A percentile compares a stretch with the other conserved stretches of the same genome.
Conservation (phyloP, 148 eudicot species). For the Vaccinium darrowii region DNA sequence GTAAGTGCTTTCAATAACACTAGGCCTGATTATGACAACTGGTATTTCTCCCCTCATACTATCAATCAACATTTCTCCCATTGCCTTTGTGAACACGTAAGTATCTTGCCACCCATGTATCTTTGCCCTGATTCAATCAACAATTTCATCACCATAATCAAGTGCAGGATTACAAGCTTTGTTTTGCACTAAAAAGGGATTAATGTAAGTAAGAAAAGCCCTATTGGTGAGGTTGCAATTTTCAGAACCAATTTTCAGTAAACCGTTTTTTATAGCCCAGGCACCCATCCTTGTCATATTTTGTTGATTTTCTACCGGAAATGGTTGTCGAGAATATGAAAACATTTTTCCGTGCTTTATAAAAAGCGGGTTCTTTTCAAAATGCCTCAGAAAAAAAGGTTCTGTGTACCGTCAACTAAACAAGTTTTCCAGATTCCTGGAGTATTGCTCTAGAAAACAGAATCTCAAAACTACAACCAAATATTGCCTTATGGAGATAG, state of each 20-base stretch:
- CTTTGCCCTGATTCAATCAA: slow-evolving; percentile 53
- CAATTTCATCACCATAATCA: neutral
- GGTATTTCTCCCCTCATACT: slow-evolving; percentile 79
- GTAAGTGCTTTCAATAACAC: slow-evolving; percentile 93
- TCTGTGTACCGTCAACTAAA: neutral
- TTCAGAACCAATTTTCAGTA: neutral
- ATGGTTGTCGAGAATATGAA: neutral
- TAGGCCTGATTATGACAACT: slow-evolving; percentile 84
- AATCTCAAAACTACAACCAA: neutral
- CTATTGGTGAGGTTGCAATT: neutral
- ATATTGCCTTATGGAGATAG: neutral
- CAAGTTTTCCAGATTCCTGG: neutral
- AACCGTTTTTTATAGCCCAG: neutral
- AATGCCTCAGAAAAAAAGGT: neutral
- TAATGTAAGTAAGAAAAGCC: neutral
- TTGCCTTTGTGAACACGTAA: slow-evolving; percentile 96
- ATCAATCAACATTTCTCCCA: slow-evolving; percentile 95
- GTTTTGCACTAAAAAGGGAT: neutral
- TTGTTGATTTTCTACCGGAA: neutral
- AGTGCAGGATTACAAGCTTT: neutral
- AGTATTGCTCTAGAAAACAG: neutral
- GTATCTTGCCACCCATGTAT: slow-evolving; percentile 98
- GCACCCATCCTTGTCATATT: neutral
- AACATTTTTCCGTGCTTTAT: neutral
- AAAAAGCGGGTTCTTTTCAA: neutral